phyloP scores from a whole-genome alignment of 1,284 basidiomycete genomes.

The Athelia sp. region DNA sequence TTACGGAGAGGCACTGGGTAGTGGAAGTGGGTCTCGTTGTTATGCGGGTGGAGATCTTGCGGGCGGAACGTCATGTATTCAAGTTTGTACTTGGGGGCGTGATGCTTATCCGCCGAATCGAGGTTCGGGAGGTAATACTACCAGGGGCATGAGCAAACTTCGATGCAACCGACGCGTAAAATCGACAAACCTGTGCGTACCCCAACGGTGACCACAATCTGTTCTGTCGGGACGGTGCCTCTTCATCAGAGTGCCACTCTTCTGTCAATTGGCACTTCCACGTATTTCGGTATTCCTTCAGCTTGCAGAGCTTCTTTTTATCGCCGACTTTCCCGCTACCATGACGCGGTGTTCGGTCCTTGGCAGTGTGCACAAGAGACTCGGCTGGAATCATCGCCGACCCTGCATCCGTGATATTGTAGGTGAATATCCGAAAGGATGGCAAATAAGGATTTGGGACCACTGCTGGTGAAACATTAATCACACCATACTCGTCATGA shows the following conservation, averaged over 20 bases:
- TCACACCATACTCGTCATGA: constrained; percentile 65
- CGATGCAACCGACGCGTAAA: constrained; percentile 1
- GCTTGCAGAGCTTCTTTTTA: constrained; percentile 42
- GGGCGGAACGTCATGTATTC: constrained; percentile 73
- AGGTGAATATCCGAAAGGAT: constrained; percentile 77
- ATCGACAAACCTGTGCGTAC: constrained; percentile 65
- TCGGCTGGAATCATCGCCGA: constrained; percentile 11
- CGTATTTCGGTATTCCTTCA: constrained; percentile 44
- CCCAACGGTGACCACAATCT: constrained; percentile 70
- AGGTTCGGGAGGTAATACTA: constrained; percentile 79
- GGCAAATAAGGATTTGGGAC: constrained; percentile 89
- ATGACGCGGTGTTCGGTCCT: constrained; percentile 41
- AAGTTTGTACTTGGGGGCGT: constrained; percentile 64
- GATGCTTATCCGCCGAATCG: constrained; percentile 44
- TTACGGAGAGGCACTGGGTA: constrained; percentile 63
- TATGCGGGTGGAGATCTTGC: constrained; percentile 30
- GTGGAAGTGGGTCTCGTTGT: constrained; percentile 25
- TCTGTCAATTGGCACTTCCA: constrained; percentile 58
- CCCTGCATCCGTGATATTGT: constrained; percentile 58
- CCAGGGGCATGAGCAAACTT: constrained; percentile 5
- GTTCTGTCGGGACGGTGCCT: constrained; percentile 71
- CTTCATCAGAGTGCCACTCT: constrained; percentile 56
- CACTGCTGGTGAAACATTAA: constrained; percentile 77
- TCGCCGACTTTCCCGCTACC: constrained; percentile 36
- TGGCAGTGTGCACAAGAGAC: constrained; percentile 14